Conservation (phyloP, 169 alveolate species). For the Eimeria maxima region DNA sequence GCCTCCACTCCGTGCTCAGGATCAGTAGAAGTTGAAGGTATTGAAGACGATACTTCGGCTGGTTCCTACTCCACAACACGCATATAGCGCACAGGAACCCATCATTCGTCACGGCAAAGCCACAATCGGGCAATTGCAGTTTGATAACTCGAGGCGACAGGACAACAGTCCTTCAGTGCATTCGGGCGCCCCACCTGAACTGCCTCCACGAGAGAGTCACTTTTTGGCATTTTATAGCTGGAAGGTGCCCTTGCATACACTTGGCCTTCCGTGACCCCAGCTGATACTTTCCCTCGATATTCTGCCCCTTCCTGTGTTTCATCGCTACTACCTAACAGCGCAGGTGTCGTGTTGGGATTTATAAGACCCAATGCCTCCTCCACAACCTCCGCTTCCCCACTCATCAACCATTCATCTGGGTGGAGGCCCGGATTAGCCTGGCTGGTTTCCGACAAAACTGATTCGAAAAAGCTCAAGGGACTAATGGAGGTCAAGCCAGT, state of each 20-base stretch:
- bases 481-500: background rate
- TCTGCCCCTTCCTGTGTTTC: background rate
- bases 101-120: background rate
- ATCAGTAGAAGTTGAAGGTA: background rate
- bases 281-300: background rate
- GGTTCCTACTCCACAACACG: background rate
- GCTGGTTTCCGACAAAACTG: background rate
- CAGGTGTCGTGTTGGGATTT: too few species aligned
- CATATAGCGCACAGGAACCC: background rate
- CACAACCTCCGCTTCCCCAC: background rate
- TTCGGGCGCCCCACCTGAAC: background rate
- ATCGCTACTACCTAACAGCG: background rate
- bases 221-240: background rate
- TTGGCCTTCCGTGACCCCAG: background rate
- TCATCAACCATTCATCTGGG: background rate
- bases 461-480: background rate
- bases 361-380: background rate
- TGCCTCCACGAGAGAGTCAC: background rate
- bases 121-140: background rate
- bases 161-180: background rate
- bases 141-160: background rate
- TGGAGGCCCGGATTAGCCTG: background rate
- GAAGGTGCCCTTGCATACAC: background rate
- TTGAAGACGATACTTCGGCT: background rate
- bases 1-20: background rate